Conservation (phyloP, 2,329 filamentous ascomycete genomes). For the Pseudocercospora vitis region DNA sequence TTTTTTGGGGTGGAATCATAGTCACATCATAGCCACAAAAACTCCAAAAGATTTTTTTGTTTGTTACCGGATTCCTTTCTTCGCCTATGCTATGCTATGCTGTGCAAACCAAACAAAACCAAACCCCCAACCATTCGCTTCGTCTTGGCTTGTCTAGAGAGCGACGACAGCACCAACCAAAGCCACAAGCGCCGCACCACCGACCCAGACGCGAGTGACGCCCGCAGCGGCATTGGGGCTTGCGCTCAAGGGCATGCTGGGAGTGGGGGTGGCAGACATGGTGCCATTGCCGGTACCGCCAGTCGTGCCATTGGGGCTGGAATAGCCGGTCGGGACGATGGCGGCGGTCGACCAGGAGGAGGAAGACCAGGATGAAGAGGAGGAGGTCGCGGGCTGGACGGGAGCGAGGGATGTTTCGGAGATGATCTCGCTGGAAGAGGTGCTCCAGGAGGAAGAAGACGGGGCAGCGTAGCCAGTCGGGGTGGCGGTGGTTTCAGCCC, state of each 20-base stretch:
- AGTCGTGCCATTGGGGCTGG: not conserved
- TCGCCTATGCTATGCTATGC: no score
- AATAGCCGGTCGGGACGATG: not conserved
- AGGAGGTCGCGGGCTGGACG: not conserved
- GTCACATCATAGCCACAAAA: no score
- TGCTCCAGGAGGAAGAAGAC: not conserved
- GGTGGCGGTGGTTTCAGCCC: conserved; percentile 3
- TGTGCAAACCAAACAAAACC: no score
- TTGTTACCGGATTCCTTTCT: no score
- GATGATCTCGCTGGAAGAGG: not conserved
- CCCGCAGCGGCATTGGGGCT: conserved; percentile 29
- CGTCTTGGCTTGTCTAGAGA: conserved; percentile 12
- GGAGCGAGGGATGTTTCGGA: conserved; percentile 2
- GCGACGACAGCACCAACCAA: conserved; percentile 26
- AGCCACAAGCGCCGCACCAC: conserved; percentile 41
- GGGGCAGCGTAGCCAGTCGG: not conserved
- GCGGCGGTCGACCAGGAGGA: not conserved
- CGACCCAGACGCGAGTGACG: conserved; percentile 49
- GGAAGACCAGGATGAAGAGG: not conserved
- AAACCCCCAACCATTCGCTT: not conserved
- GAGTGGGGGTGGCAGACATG: conserved; percentile 7
- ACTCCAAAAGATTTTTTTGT: no score
- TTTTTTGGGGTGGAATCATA: no score
- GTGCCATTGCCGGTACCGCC: conserved; percentile 6
- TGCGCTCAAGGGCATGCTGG: not conserved